Evolutionary conservation across 306 rosid species (phyloP).

Genomic region (Fragaria ananassa): DNA sequence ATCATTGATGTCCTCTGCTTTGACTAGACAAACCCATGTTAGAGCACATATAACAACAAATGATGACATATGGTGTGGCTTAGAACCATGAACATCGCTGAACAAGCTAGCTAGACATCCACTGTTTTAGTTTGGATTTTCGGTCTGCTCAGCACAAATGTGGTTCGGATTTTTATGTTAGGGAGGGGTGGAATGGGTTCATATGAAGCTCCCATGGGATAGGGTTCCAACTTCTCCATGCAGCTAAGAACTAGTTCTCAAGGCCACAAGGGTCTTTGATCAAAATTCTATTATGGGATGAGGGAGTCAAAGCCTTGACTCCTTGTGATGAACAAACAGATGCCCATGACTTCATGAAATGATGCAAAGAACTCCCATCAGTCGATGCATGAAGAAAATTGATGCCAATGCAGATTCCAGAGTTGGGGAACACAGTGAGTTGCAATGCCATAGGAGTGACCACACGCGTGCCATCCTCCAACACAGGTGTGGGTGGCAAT

Average conservation of each 20-base stretch:
- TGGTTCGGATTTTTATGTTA: not conserved
- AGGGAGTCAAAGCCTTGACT: not conserved
- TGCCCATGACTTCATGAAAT: conserved; percentile 1
- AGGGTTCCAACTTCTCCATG: not conserved
- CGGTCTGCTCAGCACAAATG: not conserved
- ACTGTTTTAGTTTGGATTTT: not conserved
- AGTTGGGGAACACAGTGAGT: not conserved
- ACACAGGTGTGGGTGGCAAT: not conserved
- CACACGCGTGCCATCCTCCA: not conserved
- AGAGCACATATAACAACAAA: not conserved
- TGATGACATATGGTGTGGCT: not conserved
- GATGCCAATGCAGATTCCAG: not conserved
- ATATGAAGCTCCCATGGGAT: not conserved
- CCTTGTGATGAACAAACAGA: not conserved
- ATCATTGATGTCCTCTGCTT: not conserved
- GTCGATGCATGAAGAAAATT: not conserved
- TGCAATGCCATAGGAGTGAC: not conserved
- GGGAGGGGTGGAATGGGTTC: not conserved
- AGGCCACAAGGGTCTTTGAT: not conserved
- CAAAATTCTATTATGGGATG: not conserved
- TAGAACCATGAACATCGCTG: not conserved
- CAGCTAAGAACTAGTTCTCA: not conserved
- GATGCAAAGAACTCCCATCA: not conserved
- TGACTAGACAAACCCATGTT: not conserved
- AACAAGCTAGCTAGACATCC: not conserved